Evolutionary conservation across 2,329 filamentous ascomycete genomes (phyloP).

Genomic region (Magnaporthiopsis poae): DNA sequence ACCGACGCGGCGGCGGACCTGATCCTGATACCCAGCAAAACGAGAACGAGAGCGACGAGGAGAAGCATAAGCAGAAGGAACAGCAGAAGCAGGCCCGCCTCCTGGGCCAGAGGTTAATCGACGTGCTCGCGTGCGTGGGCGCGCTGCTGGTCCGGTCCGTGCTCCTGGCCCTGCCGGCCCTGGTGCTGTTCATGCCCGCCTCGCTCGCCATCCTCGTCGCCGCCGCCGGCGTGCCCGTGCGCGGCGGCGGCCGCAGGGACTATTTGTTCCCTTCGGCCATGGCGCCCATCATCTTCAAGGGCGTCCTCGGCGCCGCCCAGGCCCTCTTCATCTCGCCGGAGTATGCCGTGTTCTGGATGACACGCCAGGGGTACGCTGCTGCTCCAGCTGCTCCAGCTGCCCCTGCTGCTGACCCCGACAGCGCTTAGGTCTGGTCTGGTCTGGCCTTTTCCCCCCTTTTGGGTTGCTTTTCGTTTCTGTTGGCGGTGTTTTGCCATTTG

Average conservation of each 20-base stretch:
- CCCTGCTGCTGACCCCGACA: neutral
- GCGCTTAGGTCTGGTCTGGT: neutral
- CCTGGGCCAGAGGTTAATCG: neutral
- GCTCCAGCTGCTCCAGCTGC: no score
- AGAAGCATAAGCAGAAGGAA: neutral
- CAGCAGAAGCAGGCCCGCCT: neutral
- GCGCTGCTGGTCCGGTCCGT: constrained; percentile 26
- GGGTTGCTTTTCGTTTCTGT: neutral
- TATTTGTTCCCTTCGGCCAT: constrained; percentile 33
- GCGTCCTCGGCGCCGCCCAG: constrained; percentile 35
- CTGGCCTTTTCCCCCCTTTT: no score
- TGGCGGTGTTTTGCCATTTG: neutral
- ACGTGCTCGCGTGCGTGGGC: constrained; percentile 25
- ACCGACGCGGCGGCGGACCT: neutral
- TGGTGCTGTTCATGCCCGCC: constrained; percentile 33
- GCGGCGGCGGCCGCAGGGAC: constrained; percentile 20
- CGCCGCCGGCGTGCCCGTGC: constrained; percentile 21
- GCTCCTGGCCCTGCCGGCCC: constrained; percentile 27
- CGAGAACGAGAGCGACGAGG: neutral
- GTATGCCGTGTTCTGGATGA: constrained; percentile 41
- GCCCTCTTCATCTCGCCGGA: constrained; percentile 36
- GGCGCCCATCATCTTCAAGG: constrained; percentile 41
- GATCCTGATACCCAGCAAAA: no score
- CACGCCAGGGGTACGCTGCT: constrained; percentile 30
- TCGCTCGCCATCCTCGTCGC: constrained; percentile 33